Percentiles rank a stretch among this genome's conserved stretches.
Conservation (phyloP, 2,329 filamentous ascomycete species). For the Diaporthe citriasiana region DNA sequence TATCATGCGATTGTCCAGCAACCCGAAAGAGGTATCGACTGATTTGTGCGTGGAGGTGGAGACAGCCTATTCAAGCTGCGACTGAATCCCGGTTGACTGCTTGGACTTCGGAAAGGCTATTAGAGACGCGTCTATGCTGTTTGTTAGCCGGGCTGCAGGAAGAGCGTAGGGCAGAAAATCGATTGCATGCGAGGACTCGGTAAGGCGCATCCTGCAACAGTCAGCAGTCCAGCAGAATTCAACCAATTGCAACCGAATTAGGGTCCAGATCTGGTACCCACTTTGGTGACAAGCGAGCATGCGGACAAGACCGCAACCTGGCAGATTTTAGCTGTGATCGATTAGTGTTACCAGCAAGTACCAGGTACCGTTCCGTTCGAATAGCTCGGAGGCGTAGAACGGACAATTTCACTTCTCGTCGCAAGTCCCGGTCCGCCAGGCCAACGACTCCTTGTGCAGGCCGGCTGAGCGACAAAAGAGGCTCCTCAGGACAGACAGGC, state of each 20-base stretch:
- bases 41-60: slow-evolving; percentile 17
- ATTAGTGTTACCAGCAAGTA: slow-evolving; percentile 22
- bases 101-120: neutral
- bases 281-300: slow-evolving; percentile 16
- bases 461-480: neutral
- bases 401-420: neutral
- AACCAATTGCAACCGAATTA: slow-evolving; percentile 13
- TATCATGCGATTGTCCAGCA: slow-evolving; percentile 20
- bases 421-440: neutral
- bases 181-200: slow-evolving; percentile 18
- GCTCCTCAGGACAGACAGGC: neutral
- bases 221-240: slow-evolving; percentile 23
- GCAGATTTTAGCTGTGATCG: slow-evolving; percentile 10
- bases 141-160: slow-evolving; percentile 3
- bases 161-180: slow-evolving; percentile 24
- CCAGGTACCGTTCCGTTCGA: neutral
- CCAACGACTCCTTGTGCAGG: neutral
- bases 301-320: slow-evolving; percentile 8
- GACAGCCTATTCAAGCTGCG: neutral
- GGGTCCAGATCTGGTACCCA: slow-evolving; percentile 19
- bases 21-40: slow-evolving; percentile 7
- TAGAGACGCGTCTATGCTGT: neutral
- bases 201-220: slow-evolving; percentile 32
- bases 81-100: neutral
- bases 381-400: neutral